These are phyloP conservation scores for Pezizomycotina sp. DNA, from an alignment of 2,329 filamentous ascomycete genomes.

Conservation along the genomic window DNA sequence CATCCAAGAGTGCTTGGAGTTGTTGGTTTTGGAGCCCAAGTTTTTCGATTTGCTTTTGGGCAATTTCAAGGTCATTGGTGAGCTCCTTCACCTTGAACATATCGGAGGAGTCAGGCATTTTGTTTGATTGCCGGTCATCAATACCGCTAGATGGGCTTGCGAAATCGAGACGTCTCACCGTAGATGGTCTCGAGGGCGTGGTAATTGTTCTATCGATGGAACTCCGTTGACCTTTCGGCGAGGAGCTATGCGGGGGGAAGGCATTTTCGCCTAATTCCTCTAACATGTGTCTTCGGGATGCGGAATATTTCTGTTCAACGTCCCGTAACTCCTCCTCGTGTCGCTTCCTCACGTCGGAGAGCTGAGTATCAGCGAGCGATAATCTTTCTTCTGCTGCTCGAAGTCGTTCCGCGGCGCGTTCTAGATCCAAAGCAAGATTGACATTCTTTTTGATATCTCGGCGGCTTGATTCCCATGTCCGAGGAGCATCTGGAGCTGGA, in stretches of 20 bases:
- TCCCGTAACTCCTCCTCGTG: conserved; percentile 56
- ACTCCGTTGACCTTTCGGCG: too few relatives aligned
- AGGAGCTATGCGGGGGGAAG: conserved; percentile 53
- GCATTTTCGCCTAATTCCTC: conserved; percentile 82
- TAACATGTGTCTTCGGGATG: conserved; percentile 55
- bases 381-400: conserved; percentile 68
- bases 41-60: conserved; percentile 87
- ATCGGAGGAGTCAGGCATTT: conserved; percentile 43
- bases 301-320: conserved; percentile 42
- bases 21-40: conserved; percentile 91
- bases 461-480: conserved; percentile 51
- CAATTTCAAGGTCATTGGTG: conserved; percentile 73
- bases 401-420: conserved; percentile 75
- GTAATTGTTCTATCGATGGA: conserved; percentile 53
- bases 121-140: conserved; percentile 53
- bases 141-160: conserved; percentile 39
- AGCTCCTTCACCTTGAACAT: conserved; percentile 66
- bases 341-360: conserved; percentile 58
- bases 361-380: conserved; percentile 63
- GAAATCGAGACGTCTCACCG: conserved; percentile 43
- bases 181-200: conserved; percentile 39
- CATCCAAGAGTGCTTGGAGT: conserved; percentile 67
- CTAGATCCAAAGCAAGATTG: conserved; percentile 69
- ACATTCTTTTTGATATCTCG: conserved; percentile 50
- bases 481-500: conserved; percentile 50